Percentiles rank a stretch among this genome's conserved stretches.
Evolutionary conservation across 371 early-diverging fungal genomes (phyloP).

Genomic region (Mucor mucedo): DNA sequence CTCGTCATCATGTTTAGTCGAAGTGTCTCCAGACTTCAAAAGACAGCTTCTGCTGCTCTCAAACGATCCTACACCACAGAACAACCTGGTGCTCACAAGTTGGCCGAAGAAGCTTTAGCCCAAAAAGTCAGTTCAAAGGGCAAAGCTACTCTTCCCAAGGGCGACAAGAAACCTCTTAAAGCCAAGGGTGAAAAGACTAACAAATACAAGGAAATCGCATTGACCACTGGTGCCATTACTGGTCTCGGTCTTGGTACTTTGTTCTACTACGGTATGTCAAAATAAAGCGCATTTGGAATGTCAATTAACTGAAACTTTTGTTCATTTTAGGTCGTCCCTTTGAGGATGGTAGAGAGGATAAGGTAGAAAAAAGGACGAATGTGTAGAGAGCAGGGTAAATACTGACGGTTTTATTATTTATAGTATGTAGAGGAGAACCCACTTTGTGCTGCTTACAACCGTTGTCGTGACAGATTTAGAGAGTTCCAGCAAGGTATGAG

Average conservation of each 20-base stretch:
- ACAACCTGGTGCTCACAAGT: conserved; percentile 29
- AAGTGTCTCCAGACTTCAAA: conserved; percentile 20
- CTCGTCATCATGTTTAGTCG: conserved; percentile 20
- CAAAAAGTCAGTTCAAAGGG: conserved; percentile 43
- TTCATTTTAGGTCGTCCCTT: conserved; percentile 35
- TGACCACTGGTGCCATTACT: conserved; percentile 27
- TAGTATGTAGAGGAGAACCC: conserved; percentile 48
- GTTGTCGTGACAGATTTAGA: conserved; percentile 45
- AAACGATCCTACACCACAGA: conserved; percentile 19
- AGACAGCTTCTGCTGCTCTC: conserved; percentile 6
- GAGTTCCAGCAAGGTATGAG: conserved; percentile 52
- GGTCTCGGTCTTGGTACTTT: conserved; percentile 34
- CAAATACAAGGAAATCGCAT: conserved; percentile 30
- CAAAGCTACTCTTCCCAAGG: conserved; percentile 54
- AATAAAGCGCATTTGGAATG: neutral
- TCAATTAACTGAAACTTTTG: neutral
- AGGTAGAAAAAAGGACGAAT: conserved; percentile 18
- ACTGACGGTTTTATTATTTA: neutral
- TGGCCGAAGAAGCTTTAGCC: conserved; percentile 57
- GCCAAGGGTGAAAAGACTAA: conserved; percentile 27
- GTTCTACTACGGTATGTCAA: conserved; percentile 36
- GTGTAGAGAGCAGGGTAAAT: neutral
- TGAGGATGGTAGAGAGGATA: conserved; percentile 40
- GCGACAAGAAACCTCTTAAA: conserved; percentile 59
- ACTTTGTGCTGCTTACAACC: conserved; percentile 46